Evolutionary conservation across 257 asterid genomes (phyloP).

Genomic region (Parsonsia alboflavescens): DNA sequence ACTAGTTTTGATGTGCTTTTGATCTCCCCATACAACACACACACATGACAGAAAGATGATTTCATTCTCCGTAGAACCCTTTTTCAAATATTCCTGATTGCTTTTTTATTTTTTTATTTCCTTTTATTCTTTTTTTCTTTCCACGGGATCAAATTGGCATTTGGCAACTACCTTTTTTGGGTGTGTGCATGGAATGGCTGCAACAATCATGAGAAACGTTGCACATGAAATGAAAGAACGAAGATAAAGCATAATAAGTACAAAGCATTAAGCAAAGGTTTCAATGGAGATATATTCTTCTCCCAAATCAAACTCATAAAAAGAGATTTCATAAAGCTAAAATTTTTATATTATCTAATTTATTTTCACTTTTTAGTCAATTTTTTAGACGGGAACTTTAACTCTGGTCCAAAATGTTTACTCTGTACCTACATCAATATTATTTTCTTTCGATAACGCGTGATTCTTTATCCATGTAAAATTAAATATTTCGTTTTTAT

Average conservation of each 20-base stretch:
- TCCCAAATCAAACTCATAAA: conserved; percentile 10
- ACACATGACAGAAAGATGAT: conserved; percentile 17
- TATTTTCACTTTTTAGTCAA: not conserved
- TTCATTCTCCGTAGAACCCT: conserved; percentile 12
- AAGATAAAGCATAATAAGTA: conserved; percentile 17
- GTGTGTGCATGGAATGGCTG: conserved; percentile 17
- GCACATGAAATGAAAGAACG: conserved; percentile 8
- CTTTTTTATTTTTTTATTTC: too few species aligned
- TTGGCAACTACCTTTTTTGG: conserved; percentile 3
- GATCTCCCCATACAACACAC: not conserved
- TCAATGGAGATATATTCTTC: not conserved
- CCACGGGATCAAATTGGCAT: conserved; percentile 9
- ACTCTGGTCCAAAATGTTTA: not conserved
- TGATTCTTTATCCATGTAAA: too few species aligned
- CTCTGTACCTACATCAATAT: too few species aligned
- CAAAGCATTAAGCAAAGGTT: conserved; percentile 12
- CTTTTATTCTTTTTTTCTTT: conserved; percentile 1
- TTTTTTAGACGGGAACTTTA: not conserved
- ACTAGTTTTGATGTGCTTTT: not conserved
- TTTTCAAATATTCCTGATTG: conserved; percentile 12
- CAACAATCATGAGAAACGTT: conserved; percentile 14
- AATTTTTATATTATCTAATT: not conserved
- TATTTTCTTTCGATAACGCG: too few species aligned
- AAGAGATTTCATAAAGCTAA: not conserved
- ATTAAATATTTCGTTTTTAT: too few species aligned